Base-by-base conservation (phyloP, 805 yeast genomes). In the Nakazawaea molendinolei region DNA sequence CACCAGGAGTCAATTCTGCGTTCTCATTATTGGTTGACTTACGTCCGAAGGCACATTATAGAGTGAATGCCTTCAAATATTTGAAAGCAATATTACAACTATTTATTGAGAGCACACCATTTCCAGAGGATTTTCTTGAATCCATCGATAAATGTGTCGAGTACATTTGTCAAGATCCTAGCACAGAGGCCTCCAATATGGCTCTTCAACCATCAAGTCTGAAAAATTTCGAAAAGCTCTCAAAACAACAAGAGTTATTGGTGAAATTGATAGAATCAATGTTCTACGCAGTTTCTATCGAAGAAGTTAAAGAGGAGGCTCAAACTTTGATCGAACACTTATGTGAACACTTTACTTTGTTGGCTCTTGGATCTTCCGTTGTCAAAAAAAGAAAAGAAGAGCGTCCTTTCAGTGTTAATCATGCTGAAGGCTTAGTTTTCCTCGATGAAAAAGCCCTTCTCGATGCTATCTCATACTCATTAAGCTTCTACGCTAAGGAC, bases 1-100 rank as follows among this genome's bases (percentile, higher is more conserved):
- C 96, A 0, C 82, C 95, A 0, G 96, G 92, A 19, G 66, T 90
- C 5, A 70, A 74, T 25, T 73, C 90, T 3, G 96, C 97, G 0
- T 63, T 89, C 26, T 73, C 73, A 17, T 69, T 90, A 8, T 57
- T 92, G 34, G 83, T 81, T 40, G 89, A 86, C 50, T 73, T 75
- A 6, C 55, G 78, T 32, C 64, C 69, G 38, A 71, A 79, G 44
- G 55, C 67, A 5, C 84, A 80, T 44, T 86, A 86, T 53, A 67
- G 94, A 34, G 65, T 75, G 6, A 79, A 84, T 48, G 92, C 97
- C 0, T 90, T 74, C 66, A 68, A 74, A 31, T 84, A 86, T 45
- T 59, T 92, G 34, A 63, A 78, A 1, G 63, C 78, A 2, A 73
- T 84, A 5, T 60, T 86, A 47, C 72, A 79, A 48, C 61, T 90